Conservation (phyloP, 176 grass and related monocot species). For the Aegilops speltoides region DNA sequence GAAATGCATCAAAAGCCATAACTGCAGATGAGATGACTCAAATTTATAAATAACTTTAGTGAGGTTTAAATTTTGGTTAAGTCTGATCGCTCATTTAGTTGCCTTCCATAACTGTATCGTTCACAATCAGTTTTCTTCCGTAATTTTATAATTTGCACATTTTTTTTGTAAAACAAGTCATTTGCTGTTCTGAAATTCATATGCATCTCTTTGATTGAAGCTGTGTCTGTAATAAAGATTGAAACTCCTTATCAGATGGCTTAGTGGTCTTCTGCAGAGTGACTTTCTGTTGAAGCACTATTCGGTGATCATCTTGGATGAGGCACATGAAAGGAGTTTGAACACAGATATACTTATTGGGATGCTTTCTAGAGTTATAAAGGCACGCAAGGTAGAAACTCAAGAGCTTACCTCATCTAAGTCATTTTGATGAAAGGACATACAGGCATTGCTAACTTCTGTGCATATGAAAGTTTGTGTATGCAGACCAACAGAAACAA, state of each 20-base stretch:
- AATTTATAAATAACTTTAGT: slow-evolving; percentile 5
- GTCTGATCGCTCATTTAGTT: slow-evolving; percentile 1
- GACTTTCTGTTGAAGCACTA: slow-evolving; percentile 76
- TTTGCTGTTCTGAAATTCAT: slow-evolving; percentile 12
- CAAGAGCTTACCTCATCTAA: slow-evolving; percentile 20
- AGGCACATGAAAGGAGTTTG: slow-evolving; percentile 99
- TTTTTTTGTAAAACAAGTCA: neutral
- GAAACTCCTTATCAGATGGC: slow-evolving; percentile 19
- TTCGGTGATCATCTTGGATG: slow-evolving; percentile 96
- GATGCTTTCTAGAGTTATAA: slow-evolving; percentile 96
- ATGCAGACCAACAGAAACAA: slow-evolving; percentile 64
- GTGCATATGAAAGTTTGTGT: slow-evolving; percentile 49
- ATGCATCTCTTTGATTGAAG: slow-evolving; percentile 17
- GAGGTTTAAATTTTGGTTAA: slow-evolving; percentile 5
- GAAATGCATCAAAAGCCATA: slow-evolving; percentile 9
- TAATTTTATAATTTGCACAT: slow-evolving; percentile 15
- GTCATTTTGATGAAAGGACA: slow-evolving; percentile 19
- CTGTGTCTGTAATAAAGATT: slow-evolving; percentile 3
- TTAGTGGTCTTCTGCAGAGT: slow-evolving; percentile 50
- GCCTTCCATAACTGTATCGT: neutral
- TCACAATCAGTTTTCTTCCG: neutral
- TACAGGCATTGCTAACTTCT: slow-evolving; percentile 30
- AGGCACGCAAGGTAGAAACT: slow-evolving; percentile 62
- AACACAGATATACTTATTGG: slow-evolving; percentile 98
- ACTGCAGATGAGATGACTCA: neutral